Percentiles rank a stretch among this genome's conserved stretches.
Conservation (phyloP, 129 eudicot species). For the Tagetes erecta region DNA sequence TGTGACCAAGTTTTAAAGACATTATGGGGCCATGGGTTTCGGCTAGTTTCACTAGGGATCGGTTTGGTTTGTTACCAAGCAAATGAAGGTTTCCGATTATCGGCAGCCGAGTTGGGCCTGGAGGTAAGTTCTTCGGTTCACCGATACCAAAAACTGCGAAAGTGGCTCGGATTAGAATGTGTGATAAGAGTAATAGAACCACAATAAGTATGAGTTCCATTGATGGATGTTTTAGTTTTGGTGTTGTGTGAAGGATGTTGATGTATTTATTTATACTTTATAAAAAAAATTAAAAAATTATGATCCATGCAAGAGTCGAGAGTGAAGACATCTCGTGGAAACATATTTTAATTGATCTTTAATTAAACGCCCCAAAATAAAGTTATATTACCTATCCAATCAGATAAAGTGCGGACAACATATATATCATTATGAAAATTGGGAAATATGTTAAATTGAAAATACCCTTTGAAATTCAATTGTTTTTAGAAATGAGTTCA, state of each 20-base stretch:
- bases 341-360: too few relatives aligned
- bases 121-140: slow-evolving; percentile 40
- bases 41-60: slow-evolving; percentile 38
- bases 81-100: slow-evolving; percentile 45
- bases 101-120: slow-evolving; percentile 38
- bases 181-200: slow-evolving; percentile 14
- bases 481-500: too few relatives aligned
- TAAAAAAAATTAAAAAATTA: too few relatives aligned
- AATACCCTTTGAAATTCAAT: too few relatives aligned
- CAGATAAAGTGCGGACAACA: too few relatives aligned
- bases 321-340: too few relatives aligned
- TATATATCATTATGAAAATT: too few relatives aligned
- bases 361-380: too few relatives aligned
- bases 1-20: slow-evolving; percentile 37
- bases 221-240: neutral
- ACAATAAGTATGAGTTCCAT: slow-evolving; percentile 41
- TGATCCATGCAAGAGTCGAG: too few relatives aligned
- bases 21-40: slow-evolving; percentile 46
- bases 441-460: too few relatives aligned
- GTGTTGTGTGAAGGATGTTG: neutral
- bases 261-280: too few relatives aligned
- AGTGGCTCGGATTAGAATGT: slow-evolving; percentile 17
- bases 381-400: too few relatives aligned
- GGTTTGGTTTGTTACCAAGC: slow-evolving; percentile 46
- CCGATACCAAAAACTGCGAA: slow-evolving; percentile 4